A percentile compares a stretch with the other conserved stretches of the same genome.
Conservation (phyloP, 768 basidiomycete species). For the Tephrocybe sp. region DNA sequence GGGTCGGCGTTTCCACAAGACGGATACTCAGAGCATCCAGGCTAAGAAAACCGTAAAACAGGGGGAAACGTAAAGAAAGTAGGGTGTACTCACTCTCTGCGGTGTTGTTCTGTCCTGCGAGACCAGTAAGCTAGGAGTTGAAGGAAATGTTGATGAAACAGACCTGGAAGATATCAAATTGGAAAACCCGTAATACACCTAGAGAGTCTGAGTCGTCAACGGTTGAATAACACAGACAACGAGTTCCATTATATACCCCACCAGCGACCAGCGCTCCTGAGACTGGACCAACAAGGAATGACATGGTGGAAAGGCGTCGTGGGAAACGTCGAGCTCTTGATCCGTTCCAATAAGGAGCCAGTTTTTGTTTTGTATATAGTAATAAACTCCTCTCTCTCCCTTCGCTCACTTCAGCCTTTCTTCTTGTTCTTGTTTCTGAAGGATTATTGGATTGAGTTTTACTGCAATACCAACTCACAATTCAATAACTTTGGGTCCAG, state of each 20-base stretch:
- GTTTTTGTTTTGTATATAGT: no score
- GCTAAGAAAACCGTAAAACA: constrained; percentile 25
- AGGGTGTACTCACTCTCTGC: constrained; percentile 48
- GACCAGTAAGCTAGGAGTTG: constrained; percentile 2
- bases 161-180: constrained; percentile 61
- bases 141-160: constrained; percentile 14
- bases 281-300: constrained; percentile 63
- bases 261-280: constrained; percentile 70
- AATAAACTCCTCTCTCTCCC: no score
- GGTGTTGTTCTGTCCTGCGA: constrained; percentile 54
- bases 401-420: no score
- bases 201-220: neutral
- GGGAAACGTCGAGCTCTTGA: no score
- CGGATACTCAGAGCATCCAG: constrained; percentile 49
- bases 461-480: no score
- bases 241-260: constrained; percentile 47
- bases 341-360: no score
- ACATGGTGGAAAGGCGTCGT: constrained; percentile 38
- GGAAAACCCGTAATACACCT: constrained; percentile 76
- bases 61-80: neutral
- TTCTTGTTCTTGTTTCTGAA: no score
- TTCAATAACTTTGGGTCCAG: no score
- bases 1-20: constrained; percentile 48
- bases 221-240: neutral
- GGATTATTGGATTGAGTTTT: no score